phyloP scores from a whole-genome alignment of 2,329 filamentous ascomycete species.

The Nannizzia gypsea region DNA sequence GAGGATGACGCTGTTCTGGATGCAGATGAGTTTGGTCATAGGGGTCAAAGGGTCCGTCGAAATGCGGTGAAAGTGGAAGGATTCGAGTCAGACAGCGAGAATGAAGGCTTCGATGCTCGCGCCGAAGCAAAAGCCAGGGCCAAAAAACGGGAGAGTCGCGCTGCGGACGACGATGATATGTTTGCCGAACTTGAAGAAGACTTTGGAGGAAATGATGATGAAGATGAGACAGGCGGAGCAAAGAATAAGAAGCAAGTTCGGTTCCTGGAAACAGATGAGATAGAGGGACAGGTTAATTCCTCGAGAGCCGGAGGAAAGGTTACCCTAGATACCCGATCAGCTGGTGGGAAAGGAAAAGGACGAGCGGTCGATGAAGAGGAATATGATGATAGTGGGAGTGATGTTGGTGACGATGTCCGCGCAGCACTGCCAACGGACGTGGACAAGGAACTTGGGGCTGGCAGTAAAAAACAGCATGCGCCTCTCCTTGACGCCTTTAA shows the following conservation, averaged over 20 bases:
- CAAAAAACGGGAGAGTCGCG: conserved; percentile 25
- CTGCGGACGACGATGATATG: conserved; percentile 54
- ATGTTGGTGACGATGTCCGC: conserved; percentile 53
- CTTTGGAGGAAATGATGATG: conserved; percentile 42
- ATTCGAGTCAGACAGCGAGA: conserved; percentile 86
- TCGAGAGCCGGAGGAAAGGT: conserved; percentile 65
- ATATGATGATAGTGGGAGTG: conserved; percentile 48
- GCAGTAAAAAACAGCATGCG: conserved; percentile 82
- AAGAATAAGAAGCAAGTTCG: conserved; percentile 52
- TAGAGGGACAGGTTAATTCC: conserved; percentile 64
- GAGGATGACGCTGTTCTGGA: conserved; percentile 63
- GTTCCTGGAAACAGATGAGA: conserved; percentile 51
- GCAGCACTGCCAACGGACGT: conserved; percentile 64
- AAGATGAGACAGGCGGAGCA: conserved; percentile 46
- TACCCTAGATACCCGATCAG: conserved; percentile 38
- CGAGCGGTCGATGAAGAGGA: conserved; percentile 40
- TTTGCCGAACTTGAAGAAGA: conserved; percentile 61
- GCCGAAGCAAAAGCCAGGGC: conserved; percentile 48
- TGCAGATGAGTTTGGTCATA: conserved; percentile 77
- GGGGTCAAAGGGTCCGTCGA: conserved; percentile 64
- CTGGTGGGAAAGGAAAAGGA: conserved; percentile 43
- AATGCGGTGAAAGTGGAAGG: conserved; percentile 94
- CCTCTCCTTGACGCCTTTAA: conserved; percentile 96
- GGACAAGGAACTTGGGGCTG: conserved; percentile 81
- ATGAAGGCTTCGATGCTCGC: conserved; percentile 73